Evolutionary conservation across 2,329 filamentous ascomycete species (phyloP).

Genomic region (Teratosphaeria nubilosa): DNA sequence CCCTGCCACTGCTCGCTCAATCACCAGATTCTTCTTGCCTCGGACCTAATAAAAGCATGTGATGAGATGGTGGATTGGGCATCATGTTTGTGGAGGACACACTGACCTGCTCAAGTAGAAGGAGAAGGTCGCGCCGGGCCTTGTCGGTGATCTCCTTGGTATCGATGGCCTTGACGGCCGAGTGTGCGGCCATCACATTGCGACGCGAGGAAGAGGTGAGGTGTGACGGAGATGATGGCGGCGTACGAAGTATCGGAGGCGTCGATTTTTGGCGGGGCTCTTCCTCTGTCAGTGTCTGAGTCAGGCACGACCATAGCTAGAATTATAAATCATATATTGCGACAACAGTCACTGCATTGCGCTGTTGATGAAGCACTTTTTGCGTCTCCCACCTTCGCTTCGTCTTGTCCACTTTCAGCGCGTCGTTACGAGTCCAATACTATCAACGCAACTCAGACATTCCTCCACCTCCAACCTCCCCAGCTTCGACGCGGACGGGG

Average conservation of each 20-base stretch:
- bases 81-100: not conserved
- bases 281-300: not conserved
- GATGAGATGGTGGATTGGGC: constrained; percentile 9
- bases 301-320: not conserved
- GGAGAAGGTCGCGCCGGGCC: constrained; percentile 78
- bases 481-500: not conserved
- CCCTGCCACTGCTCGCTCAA: constrained; percentile 82
- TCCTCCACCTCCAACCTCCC: not conserved
- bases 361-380: not conserved
- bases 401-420: not conserved
- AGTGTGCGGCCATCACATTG: constrained; percentile 26
- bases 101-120: constrained; percentile 91
- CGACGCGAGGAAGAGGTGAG: not conserved
- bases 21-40: constrained; percentile 95
- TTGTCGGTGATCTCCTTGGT: constrained; percentile 68
- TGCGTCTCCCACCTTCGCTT: not conserved
- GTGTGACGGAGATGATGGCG: not conserved
- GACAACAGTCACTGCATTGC: not conserved
- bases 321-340: not conserved
- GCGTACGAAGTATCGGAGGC: not conserved
- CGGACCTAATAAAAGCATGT: constrained; percentile 55
- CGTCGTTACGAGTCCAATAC: not conserved
- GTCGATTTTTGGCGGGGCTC: not conserved
- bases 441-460: not conserved
- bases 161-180: constrained; percentile 58